Evolutionary conservation across 805 yeast species (phyloP).

Genomic region (Myxozyma melibiosi): DNA sequence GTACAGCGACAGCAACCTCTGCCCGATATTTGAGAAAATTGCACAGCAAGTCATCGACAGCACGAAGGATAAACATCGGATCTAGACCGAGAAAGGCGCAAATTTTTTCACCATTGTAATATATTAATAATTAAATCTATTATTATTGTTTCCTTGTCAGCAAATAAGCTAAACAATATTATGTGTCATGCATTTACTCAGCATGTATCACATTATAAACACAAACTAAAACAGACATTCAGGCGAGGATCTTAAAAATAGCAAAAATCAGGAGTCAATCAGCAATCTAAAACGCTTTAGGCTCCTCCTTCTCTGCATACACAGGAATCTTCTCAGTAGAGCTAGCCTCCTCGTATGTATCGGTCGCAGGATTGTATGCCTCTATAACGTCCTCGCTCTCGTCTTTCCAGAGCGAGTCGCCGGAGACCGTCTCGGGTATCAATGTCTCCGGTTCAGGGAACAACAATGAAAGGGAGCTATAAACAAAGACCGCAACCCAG

Average conservation of each 20-base stretch:
- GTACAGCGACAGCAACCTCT: conserved; percentile 24
- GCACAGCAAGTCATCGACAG: conserved; percentile 18
- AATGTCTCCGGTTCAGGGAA: conserved; percentile 31
- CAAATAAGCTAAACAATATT: too few species aligned
- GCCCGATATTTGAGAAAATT: conserved; percentile 31
- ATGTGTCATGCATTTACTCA: too few species aligned
- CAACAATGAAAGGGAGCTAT: conserved; percentile 19
- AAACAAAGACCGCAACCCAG: conserved; percentile 26
- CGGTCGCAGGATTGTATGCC: neutral
- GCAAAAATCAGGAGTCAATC: too few species aligned
- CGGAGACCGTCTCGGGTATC: conserved; percentile 14
- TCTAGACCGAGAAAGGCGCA: neutral
- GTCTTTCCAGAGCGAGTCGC: conserved; percentile 9
- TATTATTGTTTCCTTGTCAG: too few species aligned
- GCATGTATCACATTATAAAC: too few species aligned
- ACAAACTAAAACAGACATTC: too few species aligned
- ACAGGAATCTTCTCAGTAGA: too few species aligned
- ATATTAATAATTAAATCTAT: neutral
- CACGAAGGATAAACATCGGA: conserved; percentile 4
- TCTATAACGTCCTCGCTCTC: neutral
- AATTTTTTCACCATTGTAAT: neutral
- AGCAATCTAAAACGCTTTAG: too few species aligned
- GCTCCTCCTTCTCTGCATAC: too few species aligned
- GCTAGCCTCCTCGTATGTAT: too few species aligned
- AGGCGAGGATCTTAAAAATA: too few species aligned